Base-by-base conservation (phyloP, 345 rosid species). In the Brassica carinata region DNA sequence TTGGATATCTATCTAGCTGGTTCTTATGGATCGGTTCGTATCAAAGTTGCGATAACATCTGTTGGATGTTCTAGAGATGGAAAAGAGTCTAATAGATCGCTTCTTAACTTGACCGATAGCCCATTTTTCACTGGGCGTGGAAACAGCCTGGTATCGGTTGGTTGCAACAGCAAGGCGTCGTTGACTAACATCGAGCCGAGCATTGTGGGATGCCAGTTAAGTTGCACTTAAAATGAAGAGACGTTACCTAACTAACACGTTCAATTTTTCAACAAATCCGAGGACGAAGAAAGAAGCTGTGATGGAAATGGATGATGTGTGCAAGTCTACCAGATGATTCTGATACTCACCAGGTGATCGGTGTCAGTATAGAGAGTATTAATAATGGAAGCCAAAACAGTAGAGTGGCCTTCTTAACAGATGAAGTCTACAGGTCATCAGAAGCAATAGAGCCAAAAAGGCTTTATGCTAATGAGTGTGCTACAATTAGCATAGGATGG, bases 141-240 rank as follows among this genome's bases (percentile, higher is more conserved):
- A 6, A 84, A 83, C 80, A 75, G 13, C 53, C 83, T 83, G 17
- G 73, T 73, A 1, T 87, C 84, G 5, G 11, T 83, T 14, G 88
- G 87, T 26, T 84, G 88, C 69, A 63, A 84, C 74, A 81, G 85
- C 14, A 40, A 43, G 0, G 84, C 1, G 0, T 3, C 0, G 55
- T 79, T n/a, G 45, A 10, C 34, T 8, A 58, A 13, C 55, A 75
- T 9, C 18, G 5, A 66, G 0, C 43, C 74, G 0, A 75, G 30
- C 40, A 55, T 0, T 0, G 76, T 73, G 7, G 86, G 86, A 2
- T 83, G 89, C 58, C 17, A 81, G 75, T 79, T 88, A 5, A 1
- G 51, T 19, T 88, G 89, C 59, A 67, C 71, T 7, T 19, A 23
- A 0, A 79, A 53, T 8, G 34, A 72, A 7, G 57, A 36, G 1